These are phyloP conservation scores for Syzygium aqueum DNA, from an alignment of 345 rosid genomes.

Conservation along the genomic window DNA sequence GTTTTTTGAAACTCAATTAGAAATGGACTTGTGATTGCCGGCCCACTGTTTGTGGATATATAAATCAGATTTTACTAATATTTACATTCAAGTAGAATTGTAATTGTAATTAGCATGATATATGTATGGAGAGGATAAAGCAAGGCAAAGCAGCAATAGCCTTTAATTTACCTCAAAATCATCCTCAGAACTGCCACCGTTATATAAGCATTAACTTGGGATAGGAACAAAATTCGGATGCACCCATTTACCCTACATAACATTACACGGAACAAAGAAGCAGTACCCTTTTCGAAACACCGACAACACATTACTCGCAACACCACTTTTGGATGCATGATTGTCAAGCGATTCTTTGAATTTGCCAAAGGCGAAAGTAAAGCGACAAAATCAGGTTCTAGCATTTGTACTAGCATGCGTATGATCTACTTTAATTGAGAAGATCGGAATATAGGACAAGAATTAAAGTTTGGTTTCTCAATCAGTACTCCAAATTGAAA, in stretches of 20 bases:
- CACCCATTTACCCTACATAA: neutral
- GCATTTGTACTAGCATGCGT: neutral
- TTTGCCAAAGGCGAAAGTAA: accelerated
- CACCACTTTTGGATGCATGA: neutral
- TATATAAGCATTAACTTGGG: neutral
- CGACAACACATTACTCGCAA: accelerated
- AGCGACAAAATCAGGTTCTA: accelerated
- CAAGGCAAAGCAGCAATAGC: too few relatives aligned
- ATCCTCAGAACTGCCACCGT: accelerated
- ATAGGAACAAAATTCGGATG: neutral
- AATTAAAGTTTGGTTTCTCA: too few relatives aligned
- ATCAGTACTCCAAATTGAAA: too few relatives aligned
- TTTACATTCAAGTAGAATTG: too few relatives aligned
- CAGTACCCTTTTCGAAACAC: too few relatives aligned
- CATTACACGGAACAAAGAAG: neutral
- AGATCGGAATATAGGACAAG: accelerated
- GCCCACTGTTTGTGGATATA: too few relatives aligned
- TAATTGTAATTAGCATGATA: too few relatives aligned
- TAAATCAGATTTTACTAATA: too few relatives aligned
- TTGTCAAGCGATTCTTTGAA: accelerated
- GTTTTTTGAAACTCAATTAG: too few relatives aligned
- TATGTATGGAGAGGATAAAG: too few relatives aligned
- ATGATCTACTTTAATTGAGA: neutral
- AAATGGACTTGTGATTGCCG: too few relatives aligned
- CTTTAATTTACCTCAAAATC: neutral